Evolutionary conservation across 495 filamentous ascomycete genomes (phyloP).

Genomic region (Penicillium canescens): DNA sequence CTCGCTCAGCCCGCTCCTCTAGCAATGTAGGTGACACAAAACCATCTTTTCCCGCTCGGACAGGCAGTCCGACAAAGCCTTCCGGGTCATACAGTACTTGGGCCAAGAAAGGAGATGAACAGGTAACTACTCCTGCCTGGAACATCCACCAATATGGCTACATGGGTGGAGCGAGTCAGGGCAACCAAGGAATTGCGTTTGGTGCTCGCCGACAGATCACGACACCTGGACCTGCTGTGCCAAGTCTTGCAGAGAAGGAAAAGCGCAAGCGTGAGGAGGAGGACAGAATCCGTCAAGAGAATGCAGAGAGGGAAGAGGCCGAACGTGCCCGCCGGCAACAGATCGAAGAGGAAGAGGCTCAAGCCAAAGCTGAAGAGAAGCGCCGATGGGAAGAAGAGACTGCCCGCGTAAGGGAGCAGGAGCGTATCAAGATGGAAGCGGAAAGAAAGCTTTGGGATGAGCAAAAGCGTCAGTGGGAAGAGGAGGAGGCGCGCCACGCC

Average conservation of each 20-base stretch:
- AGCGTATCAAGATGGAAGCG: slow-evolving; percentile 66
- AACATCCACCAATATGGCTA: slow-evolving; percentile 99
- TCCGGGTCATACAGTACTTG: slow-evolving; percentile 75
- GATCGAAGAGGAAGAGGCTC: slow-evolving; percentile 68
- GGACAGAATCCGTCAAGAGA: slow-evolving; percentile 59
- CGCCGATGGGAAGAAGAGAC: slow-evolving; percentile 80
- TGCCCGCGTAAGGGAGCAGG: slow-evolving; percentile 63
- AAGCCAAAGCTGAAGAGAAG: slow-evolving; percentile 68
- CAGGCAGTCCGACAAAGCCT: slow-evolving; percentile 61
- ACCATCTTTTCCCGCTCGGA: slow-evolving; percentile 53
- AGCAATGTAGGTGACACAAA: slow-evolving; percentile 69
- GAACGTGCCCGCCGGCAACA: slow-evolving; percentile 61
- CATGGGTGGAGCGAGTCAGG: slow-evolving; percentile 97
- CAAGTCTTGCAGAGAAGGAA: slow-evolving; percentile 69
- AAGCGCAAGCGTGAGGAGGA: slow-evolving; percentile 60
- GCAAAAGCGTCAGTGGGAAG: slow-evolving; percentile 78
- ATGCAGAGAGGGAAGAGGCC: slow-evolving; percentile 56
- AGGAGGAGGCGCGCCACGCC: slow-evolving; percentile 74
- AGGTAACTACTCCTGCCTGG: slow-evolving; percentile 85
- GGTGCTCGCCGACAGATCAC: slow-evolving; percentile 93
- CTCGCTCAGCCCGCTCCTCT: slow-evolving; percentile 52
- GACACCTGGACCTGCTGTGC: slow-evolving; percentile 72
- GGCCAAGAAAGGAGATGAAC: slow-evolving; percentile 83
- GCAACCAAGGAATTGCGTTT: slow-evolving; percentile 90
- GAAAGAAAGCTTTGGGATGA: slow-evolving; percentile 84